phyloP scores from a whole-genome alignment of 306 rosid species.

The Malus sieversii region DNA sequence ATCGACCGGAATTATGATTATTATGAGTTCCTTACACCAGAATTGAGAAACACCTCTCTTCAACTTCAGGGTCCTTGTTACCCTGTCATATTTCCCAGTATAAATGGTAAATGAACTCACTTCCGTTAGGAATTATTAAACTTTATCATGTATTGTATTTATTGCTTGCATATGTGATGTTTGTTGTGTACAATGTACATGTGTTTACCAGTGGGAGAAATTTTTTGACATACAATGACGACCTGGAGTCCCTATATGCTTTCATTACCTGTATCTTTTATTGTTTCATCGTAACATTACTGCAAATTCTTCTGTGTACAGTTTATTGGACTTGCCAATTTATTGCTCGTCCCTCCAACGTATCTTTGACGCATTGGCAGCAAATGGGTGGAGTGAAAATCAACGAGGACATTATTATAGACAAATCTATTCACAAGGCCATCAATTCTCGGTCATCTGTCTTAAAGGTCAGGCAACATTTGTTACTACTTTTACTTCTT shows the following conservation, averaged over 20 bases:
- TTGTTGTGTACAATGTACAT: neutral
- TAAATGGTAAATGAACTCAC: slow-evolving; percentile 54
- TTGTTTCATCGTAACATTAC: neutral
- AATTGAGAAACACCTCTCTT: slow-evolving; percentile 87
- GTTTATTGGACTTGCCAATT: slow-evolving; percentile 97
- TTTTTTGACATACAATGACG: neutral
- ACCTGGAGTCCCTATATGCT: neutral
- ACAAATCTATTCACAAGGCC: slow-evolving; percentile 74
- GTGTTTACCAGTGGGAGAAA: neutral
- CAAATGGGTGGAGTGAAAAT: slow-evolving; percentile 86
- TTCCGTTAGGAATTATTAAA: neutral
- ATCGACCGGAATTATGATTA: slow-evolving; percentile 66
- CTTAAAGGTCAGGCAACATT: slow-evolving; percentile 55
- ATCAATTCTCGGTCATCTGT: slow-evolving; percentile 86
- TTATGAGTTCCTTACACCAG: slow-evolving; percentile 83
- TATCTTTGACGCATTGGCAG: slow-evolving; percentile 85
- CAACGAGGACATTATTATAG: slow-evolving; percentile 71
- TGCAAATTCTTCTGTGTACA: slow-evolving; percentile 19
- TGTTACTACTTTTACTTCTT: neutral
- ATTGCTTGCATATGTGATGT: neutral
- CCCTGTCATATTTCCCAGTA: slow-evolving; percentile 95
- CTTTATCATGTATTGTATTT: neutral
- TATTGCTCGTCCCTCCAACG: slow-evolving; percentile 78
- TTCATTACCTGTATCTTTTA: neutral
- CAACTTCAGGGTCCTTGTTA: slow-evolving; percentile 98